These are phyloP conservation scores for Flaveria linearis DNA, from an alignment of 129 eudicot species.

Conservation along the genomic window DNA sequence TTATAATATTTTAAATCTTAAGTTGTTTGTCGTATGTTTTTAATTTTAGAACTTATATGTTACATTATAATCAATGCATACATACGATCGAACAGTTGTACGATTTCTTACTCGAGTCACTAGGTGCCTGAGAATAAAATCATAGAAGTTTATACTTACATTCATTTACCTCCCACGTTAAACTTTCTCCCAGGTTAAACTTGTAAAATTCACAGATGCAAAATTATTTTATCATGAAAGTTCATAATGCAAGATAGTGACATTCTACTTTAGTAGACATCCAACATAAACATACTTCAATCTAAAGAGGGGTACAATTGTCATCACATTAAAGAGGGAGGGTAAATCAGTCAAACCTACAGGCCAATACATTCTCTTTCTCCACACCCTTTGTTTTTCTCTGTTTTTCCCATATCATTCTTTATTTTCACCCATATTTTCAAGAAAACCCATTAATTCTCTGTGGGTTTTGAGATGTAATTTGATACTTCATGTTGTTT, in stretches of 20 bases:
- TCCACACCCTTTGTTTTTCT: conserved; percentile 10
- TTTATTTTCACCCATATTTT: conserved; percentile 11
- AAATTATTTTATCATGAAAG: conserved; percentile 10
- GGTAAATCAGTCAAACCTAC: conserved; percentile 16
- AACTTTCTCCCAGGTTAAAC: too few relatives aligned
- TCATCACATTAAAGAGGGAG: conserved; percentile 23
- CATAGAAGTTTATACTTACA: too few relatives aligned
- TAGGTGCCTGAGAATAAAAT: too few relatives aligned
- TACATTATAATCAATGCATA: too few relatives aligned
- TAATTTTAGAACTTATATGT: too few relatives aligned
- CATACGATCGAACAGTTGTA: too few relatives aligned
- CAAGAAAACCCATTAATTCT: conserved; percentile 18
- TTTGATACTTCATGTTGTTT: background rate
- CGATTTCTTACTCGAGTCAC: too few relatives aligned
- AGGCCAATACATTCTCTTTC: conserved; percentile 6
- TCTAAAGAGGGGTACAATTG: conserved; percentile 23
- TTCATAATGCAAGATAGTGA: conserved; percentile 23
- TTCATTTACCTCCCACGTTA: too few relatives aligned
- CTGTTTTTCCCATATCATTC: conserved; percentile 8
- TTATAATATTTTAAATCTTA: too few relatives aligned
- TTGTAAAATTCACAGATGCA: background rate
- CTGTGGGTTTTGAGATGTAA: background rate
- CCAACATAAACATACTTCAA: conserved; percentile 14
- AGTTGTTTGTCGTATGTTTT: too few relatives aligned
- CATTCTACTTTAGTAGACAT: conserved; percentile 10